Base-by-base conservation (phyloP, 805 yeast species). In the Wickerhamomyces strasburgensis region DNA sequence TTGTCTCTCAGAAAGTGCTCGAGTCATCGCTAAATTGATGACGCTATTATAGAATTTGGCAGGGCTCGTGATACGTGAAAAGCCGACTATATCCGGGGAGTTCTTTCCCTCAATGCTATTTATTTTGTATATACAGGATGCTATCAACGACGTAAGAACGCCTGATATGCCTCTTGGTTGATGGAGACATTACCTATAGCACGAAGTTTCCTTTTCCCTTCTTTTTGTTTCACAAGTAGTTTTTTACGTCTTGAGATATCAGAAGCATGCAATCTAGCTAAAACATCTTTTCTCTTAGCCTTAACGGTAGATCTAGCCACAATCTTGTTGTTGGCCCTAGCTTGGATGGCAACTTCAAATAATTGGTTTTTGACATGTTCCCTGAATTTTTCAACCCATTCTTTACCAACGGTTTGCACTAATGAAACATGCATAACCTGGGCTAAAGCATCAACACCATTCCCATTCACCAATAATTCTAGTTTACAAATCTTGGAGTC, bases 251-350 rank as follows among this genome's bases (percentile, higher is more conserved):
- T 72, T 0, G 94, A 75, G 24, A 89, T 75, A 65, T 90, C 98
- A 14, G 96, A 80, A 0, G 98, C 98, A 60, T 90, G 98, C 42
- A 93, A 65, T 54, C 79, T 84, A 19, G 93, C 95, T 38, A 93
- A 68, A n/a, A 90, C 98, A 61, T 90, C 98, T 61, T 90, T 90
- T 42, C 96, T 69, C 56, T 86, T 76, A 5, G 98, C 98, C 57
- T 86, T 85, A 45, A 93, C 84, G 0, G 97, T 89, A 54, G 90
- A 96, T 44, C 98, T 68, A 1, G 98, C 96, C 7, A 90, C 69
- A 18, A 88, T 79, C 54, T 81, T 80, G 50, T 73, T 76, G 41
- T 81, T 83, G 11, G 90, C 89, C 47, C 75, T 73, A 4, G 98
- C 96, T 57, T 90, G 98, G 38, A 90, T 84, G 11, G 88, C 80